Evolutionary conservation across 768 basidiomycete genomes (phyloP).

Genomic region (Leccinum arenicola): DNA sequence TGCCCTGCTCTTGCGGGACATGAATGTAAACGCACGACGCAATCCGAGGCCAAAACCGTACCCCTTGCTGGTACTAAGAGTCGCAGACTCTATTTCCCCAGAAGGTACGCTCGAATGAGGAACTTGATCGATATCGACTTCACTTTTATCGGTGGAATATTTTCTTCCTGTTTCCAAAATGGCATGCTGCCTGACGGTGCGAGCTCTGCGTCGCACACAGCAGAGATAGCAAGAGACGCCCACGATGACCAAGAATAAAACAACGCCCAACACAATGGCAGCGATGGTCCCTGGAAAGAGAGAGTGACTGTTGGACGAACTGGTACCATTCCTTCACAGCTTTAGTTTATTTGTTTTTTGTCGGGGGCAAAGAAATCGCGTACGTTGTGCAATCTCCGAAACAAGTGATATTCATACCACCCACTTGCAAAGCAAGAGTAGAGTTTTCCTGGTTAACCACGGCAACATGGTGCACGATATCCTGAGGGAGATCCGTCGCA

Average conservation of each 20-base stretch:
- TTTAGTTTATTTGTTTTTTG: background rate
- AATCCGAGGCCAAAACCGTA: slow-evolving; percentile 35
- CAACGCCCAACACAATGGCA: slow-evolving; percentile 56
- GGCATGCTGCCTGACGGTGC: slow-evolving; percentile 20
- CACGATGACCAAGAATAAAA: slow-evolving; percentile 49
- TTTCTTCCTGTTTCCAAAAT: background rate
- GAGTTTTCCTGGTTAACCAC: slow-evolving; percentile 56
- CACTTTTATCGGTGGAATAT: background rate
- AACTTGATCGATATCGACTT: slow-evolving; percentile 11
- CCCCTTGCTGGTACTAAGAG: slow-evolving; percentile 31
- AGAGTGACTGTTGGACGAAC: slow-evolving; percentile 18
- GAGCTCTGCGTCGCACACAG: slow-evolving; percentile 46
- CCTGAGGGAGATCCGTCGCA: slow-evolving; percentile 56
- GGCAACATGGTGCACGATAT: slow-evolving; percentile 44
- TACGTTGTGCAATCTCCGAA: slow-evolving; percentile 35
- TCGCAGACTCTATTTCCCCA: slow-evolving; percentile 27
- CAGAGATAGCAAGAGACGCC: slow-evolving; percentile 43
- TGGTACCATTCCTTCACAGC: slow-evolving; percentile 19
- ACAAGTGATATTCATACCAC: slow-evolving; percentile 49
- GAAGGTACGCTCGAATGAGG: slow-evolving; percentile 9
- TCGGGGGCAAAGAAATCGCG: slow-evolving; percentile 9
- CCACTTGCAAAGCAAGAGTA: slow-evolving; percentile 46
- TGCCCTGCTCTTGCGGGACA: slow-evolving; percentile 22
- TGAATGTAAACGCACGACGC: slow-evolving; percentile 26
- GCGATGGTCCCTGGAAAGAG: slow-evolving; percentile 60